Evolutionary conservation across 805 yeast genomes (phyloP).

Genomic region (Candida caryicola): DNA sequence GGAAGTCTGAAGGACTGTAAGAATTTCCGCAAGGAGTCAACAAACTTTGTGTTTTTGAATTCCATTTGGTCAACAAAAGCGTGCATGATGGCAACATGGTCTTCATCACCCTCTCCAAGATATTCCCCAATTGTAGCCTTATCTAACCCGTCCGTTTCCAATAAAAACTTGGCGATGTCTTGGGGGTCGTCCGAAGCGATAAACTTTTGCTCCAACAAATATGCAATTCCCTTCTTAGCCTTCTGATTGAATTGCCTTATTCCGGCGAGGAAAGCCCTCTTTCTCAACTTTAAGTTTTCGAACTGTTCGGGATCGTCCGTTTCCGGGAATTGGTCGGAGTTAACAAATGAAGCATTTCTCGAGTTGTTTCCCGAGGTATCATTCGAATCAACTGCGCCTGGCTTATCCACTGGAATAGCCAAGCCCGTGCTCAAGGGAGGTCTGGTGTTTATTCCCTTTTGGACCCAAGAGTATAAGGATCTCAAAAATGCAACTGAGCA

Average conservation of each 20-base stretch:
- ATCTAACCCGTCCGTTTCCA: slow-evolving; percentile 72
- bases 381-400: slow-evolving; percentile 31
- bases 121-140: slow-evolving; percentile 86
- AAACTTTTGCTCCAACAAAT: slow-evolving; percentile 61
- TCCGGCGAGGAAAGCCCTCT: slow-evolving; percentile 77
- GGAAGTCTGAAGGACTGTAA: slow-evolving; percentile 90
- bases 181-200: slow-evolving; percentile 57
- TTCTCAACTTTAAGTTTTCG: slow-evolving; percentile 78
- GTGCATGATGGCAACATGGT: slow-evolving; percentile 82
- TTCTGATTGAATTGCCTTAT: slow-evolving; percentile 77
- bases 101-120: slow-evolving; percentile 83
- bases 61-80: slow-evolving; percentile 88
- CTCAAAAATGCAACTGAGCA: slow-evolving; percentile 79
- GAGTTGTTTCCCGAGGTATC: slow-evolving; percentile 24
- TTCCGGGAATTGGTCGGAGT: slow-evolving; percentile 27
- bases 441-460: slow-evolving; percentile 40
- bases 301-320: slow-evolving; percentile 79
- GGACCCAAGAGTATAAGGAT: slow-evolving; percentile 85
- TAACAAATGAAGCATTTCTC: slow-evolving; percentile 28
- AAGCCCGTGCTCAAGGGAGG: slow-evolving; percentile 8
- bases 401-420: slow-evolving; percentile 14
- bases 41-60: slow-evolving; percentile 64
- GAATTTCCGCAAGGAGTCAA: slow-evolving; percentile 80
- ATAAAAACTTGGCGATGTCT: slow-evolving; percentile 71
- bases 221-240: slow-evolving; percentile 75